Conservation (phyloP, 1,139 yeast species). For the Ogataea hybrid region DNA sequence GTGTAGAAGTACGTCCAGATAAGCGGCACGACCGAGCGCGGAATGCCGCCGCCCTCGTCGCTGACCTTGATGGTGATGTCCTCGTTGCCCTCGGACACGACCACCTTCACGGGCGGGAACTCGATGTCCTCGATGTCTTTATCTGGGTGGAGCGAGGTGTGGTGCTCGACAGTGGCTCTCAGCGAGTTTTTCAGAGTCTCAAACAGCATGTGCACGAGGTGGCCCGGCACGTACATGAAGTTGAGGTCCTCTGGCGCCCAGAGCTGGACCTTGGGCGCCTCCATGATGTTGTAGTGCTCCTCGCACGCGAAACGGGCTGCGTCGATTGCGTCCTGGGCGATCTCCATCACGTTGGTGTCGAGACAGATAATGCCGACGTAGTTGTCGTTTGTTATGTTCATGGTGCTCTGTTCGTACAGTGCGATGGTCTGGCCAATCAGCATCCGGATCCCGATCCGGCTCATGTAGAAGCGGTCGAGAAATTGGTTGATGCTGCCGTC, state of each 20-base stretch:
- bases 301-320: slow-evolving; percentile 86
- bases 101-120: slow-evolving; percentile 83
- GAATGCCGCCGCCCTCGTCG: slow-evolving; percentile 94
- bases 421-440: slow-evolving; percentile 88
- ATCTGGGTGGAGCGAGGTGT: slow-evolving; percentile 47
- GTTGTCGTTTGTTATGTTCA: slow-evolving; percentile 38
- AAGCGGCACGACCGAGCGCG: slow-evolving; percentile 77
- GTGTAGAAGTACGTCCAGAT: slow-evolving; percentile 93
- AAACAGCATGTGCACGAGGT: slow-evolving; percentile 82
- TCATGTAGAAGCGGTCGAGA: slow-evolving; percentile 80
- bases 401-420: slow-evolving; percentile 61
- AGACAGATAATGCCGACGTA: slow-evolving; percentile 88
- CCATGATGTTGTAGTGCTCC: slow-evolving; percentile 80
- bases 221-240: slow-evolving; percentile 91
- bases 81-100: slow-evolving; percentile 88
- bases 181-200: slow-evolving; percentile 82
- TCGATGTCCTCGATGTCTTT: slow-evolving; percentile 60
- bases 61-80: slow-evolving; percentile 91
- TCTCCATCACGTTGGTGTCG: slow-evolving; percentile 72
- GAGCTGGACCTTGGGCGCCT: slow-evolving; percentile 76
- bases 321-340: slow-evolving; percentile 82
- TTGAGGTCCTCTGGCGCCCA: slow-evolving; percentile 68
- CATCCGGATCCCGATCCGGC: slow-evolving; percentile 86
- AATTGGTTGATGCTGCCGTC: slow-evolving; percentile 73
- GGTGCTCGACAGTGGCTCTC: slow-evolving; percentile 81